Evolutionary conservation across 305 asterid species (phyloP), one percentile per base, ranked within the genome.

Genomic region (Fraxinus latifolia): DNA sequence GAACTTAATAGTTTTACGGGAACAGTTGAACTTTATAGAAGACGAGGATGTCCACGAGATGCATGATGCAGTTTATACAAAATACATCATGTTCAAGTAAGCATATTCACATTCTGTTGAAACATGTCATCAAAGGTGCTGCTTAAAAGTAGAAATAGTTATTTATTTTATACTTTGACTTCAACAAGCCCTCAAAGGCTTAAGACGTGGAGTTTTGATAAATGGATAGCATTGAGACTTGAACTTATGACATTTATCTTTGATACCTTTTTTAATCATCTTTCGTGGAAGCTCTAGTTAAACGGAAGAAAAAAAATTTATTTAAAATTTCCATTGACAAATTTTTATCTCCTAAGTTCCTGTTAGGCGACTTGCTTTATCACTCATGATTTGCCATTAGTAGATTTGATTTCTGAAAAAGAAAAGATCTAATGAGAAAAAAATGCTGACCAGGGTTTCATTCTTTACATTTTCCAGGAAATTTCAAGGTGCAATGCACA

Each of bases 1-100:
- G 85, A 95, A 92, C 86, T 83, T 95, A 79, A 55, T 73, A 32
- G 84, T 85, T 77, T 87, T 95, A 55, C 77, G 93, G 83, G 96
- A 95, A 72, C 99, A 95, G 77, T 83, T 95, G 87, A 84, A 87
- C 80, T 86, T 91, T 87, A 83, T 92, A 42, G 95, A 92, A 68
- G 90, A 88, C 32, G 97, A 93, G 86, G 92, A 90, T 79, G 87
- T 91, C 76, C 92, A 89, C 27, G 87, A 89, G 5, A 93, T 95
- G 99, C 92, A 81, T 33, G 97, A 92, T 74, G 97, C 95, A 7
- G 89, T 92, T 79, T 87, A 91, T 81, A 86, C 94, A 14, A 93
- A 95, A 80, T 91, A 91, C 87, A 86, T 82, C 84, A 95, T 93
- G 97, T 89, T 95, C 91, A 93, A 88, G 99, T 95, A 92, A 77